Evolutionary conservation across 2,329 filamentous ascomycete genomes (phyloP).

Genomic region (Dactylellina parvicollis): DNA sequence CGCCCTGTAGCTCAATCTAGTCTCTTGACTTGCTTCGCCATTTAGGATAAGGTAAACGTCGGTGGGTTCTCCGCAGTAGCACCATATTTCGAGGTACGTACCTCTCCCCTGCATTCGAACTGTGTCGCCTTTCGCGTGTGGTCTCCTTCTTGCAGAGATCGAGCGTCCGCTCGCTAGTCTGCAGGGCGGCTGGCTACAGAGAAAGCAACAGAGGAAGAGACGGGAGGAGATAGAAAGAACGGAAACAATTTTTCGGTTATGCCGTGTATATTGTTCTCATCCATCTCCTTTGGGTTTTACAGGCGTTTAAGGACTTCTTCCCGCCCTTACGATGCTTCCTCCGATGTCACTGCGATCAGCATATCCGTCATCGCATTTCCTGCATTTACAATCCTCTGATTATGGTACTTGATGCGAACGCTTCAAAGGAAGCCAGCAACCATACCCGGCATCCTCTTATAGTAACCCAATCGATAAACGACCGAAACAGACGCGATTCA

Average conservation of each 20-base stretch:
- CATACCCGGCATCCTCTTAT: conserved; percentile 31
- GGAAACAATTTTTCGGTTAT: conserved; percentile 52
- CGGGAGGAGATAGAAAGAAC: conserved; percentile 42
- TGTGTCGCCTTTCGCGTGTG: conserved; percentile 31
- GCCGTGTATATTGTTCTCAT: conserved; percentile 55
- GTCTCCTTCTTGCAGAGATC: conserved; percentile 9
- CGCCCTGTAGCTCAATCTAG: neutral
- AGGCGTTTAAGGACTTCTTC: conserved; percentile 47
- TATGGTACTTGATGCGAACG: conserved; percentile 49
- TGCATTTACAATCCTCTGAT: conserved; percentile 50
- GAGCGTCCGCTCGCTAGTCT: neutral
- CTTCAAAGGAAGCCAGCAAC: conserved; percentile 38
- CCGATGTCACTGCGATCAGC: conserved; percentile 41
- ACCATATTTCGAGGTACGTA: conserved; percentile 16
- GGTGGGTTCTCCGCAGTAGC: too few relatives aligned
- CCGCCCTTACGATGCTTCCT: conserved; percentile 42
- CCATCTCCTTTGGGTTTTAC: conserved; percentile 49
- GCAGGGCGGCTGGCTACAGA: neutral
- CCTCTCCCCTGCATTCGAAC: neutral
- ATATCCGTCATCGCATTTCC: conserved; percentile 29
- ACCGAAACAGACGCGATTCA: neutral
- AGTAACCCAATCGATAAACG: conserved; percentile 10
- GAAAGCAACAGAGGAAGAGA: conserved; percentile 8
- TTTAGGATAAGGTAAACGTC: too few relatives aligned
- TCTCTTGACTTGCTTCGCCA: too few relatives aligned